phyloP scores from a whole-genome alignment of 2,329 filamentous ascomycete species.

The Waltergamsia citrina region DNA sequence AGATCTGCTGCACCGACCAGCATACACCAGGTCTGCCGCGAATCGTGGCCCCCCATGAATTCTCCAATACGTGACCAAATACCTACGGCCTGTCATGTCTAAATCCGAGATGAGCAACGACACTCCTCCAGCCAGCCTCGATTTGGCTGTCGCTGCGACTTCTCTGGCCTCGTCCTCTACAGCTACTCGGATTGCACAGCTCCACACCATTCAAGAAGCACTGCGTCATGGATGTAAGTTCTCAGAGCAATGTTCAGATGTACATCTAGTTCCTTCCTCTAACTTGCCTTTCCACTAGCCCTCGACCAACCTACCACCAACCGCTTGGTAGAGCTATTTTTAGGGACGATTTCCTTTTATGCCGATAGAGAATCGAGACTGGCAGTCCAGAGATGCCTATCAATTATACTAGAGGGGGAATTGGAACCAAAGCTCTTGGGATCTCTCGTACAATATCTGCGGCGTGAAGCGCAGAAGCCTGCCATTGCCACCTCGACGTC shows the following conservation, averaged over 20 bases:
- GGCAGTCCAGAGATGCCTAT: constrained; percentile 74
- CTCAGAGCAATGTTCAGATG: neutral
- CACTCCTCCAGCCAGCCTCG: constrained; percentile 27
- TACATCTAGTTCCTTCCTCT: too few relatives aligned
- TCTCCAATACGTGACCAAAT: constrained; percentile 7
- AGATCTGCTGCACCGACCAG: too few relatives aligned
- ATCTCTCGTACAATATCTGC: constrained; percentile 56
- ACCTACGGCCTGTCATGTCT: constrained; percentile 21
- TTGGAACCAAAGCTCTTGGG: constrained; percentile 46
- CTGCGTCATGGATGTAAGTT: constrained; percentile 43
- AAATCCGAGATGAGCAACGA: constrained; percentile 33
- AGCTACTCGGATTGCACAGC: constrained; percentile 38
- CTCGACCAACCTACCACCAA: constrained; percentile 39
- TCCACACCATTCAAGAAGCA: constrained; percentile 47
- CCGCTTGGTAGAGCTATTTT: constrained; percentile 60
- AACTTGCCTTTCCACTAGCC: constrained; percentile 18
- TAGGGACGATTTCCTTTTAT: constrained; percentile 83
- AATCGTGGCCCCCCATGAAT: constrained; percentile 4
- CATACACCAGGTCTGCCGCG: too few relatives aligned
- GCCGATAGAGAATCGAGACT: constrained; percentile 74
- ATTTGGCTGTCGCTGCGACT: constrained; percentile 37
- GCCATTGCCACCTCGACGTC: constrained; percentile 71
- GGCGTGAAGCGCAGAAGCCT: constrained; percentile 64
- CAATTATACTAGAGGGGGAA: constrained; percentile 51
- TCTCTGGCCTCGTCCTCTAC: constrained; percentile 56